phyloP scores from a whole-genome alignment of 371 early-diverging fungal species.

The Mortierella sp. region DNA sequence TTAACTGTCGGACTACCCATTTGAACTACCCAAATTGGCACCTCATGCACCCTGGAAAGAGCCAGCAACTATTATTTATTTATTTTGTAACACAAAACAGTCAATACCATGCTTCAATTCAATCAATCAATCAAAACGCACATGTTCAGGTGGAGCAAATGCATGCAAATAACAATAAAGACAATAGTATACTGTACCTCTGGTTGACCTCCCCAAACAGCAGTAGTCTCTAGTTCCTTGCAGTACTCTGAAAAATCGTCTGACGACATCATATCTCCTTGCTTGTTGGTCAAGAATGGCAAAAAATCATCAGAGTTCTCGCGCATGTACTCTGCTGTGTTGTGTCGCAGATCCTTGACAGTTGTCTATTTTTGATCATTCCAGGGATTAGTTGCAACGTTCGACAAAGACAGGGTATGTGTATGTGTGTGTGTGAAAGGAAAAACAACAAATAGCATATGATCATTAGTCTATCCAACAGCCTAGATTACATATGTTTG shows the following conservation, averaged over 20 bases:
- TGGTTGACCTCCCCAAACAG: slow-evolving; percentile 95
- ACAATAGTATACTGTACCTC: slow-evolving; percentile 73
- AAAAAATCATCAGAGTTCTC: slow-evolving; percentile 85
- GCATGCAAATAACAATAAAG: neutral
- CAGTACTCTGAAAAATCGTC: slow-evolving; percentile 86
- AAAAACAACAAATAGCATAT: too few relatives aligned
- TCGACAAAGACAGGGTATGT: too few relatives aligned
- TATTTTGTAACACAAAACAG: neutral
- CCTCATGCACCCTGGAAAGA: slow-evolving; percentile 75
- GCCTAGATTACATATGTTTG: too few relatives aligned
- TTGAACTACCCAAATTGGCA: slow-evolving; percentile 85
- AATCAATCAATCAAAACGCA: neutral
- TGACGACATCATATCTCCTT: slow-evolving; percentile 75
- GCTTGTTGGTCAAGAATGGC: slow-evolving; percentile 87
- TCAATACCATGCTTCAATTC: neutral
- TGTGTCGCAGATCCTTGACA: slow-evolving; percentile 74
- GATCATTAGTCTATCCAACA: too few relatives aligned
- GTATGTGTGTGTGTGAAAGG: too few relatives aligned
- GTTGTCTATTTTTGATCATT: slow-evolving; percentile 20
- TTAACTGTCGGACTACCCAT: slow-evolving; percentile 80
- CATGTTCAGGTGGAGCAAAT: neutral
- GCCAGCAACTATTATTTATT: slow-evolving; percentile 74
- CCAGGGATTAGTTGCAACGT: too few relatives aligned
- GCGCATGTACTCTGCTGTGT: slow-evolving; percentile 86
- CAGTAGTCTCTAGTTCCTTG: slow-evolving; percentile 80